Percentiles rank a stretch among this genome's conserved stretches.
Evolutionary conservation across 179 eudicot species (phyloP).

Genomic region (Spergularia azorica): DNA sequence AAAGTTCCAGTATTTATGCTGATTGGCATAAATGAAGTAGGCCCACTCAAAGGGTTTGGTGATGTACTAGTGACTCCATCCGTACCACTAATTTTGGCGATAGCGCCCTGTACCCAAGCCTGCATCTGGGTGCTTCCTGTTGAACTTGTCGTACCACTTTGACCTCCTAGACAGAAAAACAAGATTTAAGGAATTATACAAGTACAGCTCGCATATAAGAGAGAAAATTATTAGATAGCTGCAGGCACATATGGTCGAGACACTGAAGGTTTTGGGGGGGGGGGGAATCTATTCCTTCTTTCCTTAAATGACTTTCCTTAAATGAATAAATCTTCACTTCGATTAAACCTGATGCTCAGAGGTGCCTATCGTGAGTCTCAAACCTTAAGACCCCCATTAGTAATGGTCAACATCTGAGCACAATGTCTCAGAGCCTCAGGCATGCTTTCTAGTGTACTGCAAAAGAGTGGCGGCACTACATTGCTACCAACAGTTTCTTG

Average conservation of each 20-base stretch:
- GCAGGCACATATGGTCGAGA: neutral
- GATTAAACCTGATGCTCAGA: neutral
- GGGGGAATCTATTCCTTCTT: neutral
- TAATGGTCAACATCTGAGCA: neutral
- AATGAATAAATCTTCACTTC: neutral
- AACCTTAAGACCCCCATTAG: neutral
- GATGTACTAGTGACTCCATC: slow-evolving; percentile 71
- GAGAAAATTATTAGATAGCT: neutral
- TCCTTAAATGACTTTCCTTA: neutral
- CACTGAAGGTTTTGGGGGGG: neutral
- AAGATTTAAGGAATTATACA: neutral
- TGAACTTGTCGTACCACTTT: slow-evolving; percentile 79
- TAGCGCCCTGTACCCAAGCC: slow-evolving; percentile 99
- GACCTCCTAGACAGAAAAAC: slow-evolving; percentile 49
- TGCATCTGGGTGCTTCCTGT: slow-evolving; percentile 95
- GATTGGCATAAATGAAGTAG: slow-evolving; percentile 84
- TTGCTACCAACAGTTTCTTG: too few relatives aligned
- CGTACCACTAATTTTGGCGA: slow-evolving; percentile 93
- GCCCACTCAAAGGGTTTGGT: slow-evolving; percentile 75
- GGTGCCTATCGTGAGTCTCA: neutral
- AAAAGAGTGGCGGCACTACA: too few relatives aligned
- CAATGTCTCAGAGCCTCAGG: neutral
- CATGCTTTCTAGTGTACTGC: neutral
- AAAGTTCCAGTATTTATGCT: slow-evolving; percentile 98
- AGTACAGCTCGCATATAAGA: neutral